Conservation (phyloP, 2,329 filamentous ascomycete genomes). For the Claviceps humidiphila region DNA sequence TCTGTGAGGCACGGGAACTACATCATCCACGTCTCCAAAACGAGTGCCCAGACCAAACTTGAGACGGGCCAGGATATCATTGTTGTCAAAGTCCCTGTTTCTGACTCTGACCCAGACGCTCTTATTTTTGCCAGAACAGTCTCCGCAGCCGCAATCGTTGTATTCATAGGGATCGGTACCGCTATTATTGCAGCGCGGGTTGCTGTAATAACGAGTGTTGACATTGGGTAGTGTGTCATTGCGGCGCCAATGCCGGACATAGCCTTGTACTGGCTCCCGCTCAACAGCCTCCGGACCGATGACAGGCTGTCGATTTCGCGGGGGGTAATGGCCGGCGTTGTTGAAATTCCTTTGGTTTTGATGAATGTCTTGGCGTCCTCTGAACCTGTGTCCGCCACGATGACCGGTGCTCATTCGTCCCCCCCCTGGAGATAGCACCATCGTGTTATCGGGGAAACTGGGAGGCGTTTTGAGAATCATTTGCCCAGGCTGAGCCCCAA, state of each 20-base stretch:
- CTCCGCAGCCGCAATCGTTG: conserved; percentile 16
- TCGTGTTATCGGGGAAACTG: neutral
- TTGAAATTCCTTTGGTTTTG: neutral
- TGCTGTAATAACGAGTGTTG: neutral
- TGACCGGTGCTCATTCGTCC: neutral
- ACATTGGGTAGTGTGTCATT: neutral
- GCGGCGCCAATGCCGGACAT: neutral
- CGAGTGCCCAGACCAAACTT: conserved; percentile 15
- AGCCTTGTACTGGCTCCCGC: neutral
- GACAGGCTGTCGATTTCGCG: neutral
- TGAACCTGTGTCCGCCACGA: conserved; percentile 1
- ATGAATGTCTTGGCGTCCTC: neutral
- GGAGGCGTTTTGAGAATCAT: neutral
- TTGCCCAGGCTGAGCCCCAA: neutral
- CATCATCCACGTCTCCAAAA: conserved; percentile 20
- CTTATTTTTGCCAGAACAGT: conserved; percentile 18
- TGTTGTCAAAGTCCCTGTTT: conserved; percentile 1
- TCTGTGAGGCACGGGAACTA: conserved; percentile 7
- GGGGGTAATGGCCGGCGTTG: neutral
- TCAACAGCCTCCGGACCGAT: neutral
- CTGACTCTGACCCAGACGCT: conserved; percentile 17
- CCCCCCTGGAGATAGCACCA: neutral
- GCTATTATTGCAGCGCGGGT: conserved; percentile 10
- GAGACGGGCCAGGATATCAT: conserved; percentile 16
- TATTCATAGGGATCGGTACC: conserved; percentile 11